Percentiles rank a stretch among this genome's conserved stretches.
Conservation (phyloP, 2,329 filamentous ascomycete species). For the Botrytis fabae region DNA sequence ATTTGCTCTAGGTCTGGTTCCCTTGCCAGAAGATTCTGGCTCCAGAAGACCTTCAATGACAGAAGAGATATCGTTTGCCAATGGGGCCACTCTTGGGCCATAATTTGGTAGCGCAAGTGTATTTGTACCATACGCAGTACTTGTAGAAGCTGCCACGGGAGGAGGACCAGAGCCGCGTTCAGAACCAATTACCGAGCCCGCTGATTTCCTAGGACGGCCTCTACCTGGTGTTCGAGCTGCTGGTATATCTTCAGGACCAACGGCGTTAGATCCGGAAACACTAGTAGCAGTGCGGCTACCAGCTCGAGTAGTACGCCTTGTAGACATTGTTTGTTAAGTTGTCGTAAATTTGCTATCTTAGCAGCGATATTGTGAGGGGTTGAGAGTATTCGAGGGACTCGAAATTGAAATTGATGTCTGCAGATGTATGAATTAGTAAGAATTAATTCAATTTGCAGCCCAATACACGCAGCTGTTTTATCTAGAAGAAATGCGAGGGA, state of each 20-base stretch:
- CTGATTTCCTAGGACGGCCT: constrained; percentile 14
- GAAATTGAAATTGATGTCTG: constrained; percentile 8
- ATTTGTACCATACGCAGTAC: constrained; percentile 38
- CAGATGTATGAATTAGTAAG: constrained; percentile 2
- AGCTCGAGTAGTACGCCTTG: constrained; percentile 33
- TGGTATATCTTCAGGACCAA: constrained; percentile 30
- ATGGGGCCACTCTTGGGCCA: constrained; percentile 23
- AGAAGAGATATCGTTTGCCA: constrained; percentile 26
- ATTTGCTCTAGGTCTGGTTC: not conserved
- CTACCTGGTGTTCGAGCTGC: constrained; percentile 24
- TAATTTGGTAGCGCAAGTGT: constrained; percentile 27
- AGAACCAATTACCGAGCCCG: not conserved
- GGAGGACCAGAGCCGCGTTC: constrained; percentile 26
- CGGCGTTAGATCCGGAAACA: constrained; percentile 28
- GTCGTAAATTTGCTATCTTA: not conserved
- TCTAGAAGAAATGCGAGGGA: not conserved
- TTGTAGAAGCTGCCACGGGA: constrained; percentile 30
- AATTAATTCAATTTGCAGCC: not conserved
- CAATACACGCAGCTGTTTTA: not conserved
- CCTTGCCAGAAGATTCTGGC: constrained; percentile 13
- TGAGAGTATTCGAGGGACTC: constrained; percentile 2
- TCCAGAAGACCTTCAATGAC: constrained; percentile 30
- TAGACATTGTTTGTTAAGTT: constrained; percentile 31
- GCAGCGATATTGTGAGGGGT: not conserved
- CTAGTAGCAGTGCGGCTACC: constrained; percentile 32